A percentile compares a stretch with the other conserved stretches of the same genome.
These are phyloP conservation scores for Hypoxylon trugodes DNA, from an alignment of 495 filamentous ascomycete genomes.

Conservation along the genomic window DNA sequence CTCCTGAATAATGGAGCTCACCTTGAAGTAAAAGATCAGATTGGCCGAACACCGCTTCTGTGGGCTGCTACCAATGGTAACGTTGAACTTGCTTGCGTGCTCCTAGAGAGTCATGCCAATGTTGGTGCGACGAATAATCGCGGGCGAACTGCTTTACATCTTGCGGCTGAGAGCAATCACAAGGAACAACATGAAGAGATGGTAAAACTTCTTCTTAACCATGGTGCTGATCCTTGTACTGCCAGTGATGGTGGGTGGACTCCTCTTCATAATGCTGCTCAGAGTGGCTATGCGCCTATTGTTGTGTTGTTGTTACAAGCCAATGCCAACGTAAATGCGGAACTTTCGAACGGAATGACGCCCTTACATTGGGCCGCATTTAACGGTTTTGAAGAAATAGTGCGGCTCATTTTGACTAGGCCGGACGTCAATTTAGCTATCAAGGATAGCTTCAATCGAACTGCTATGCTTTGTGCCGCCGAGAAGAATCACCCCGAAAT, in stretches of 20 bases:
- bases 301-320: slow-evolving; percentile 59
- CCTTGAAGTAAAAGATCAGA: slow-evolving; percentile 52
- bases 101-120: slow-evolving; percentile 59
- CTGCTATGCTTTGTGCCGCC: slow-evolving; percentile 66
- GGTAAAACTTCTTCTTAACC: slow-evolving; percentile 61
- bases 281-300: slow-evolving; percentile 61
- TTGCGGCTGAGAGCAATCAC: slow-evolving; percentile 61
- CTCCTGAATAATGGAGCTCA: slow-evolving; percentile 52
- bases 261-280: slow-evolving; percentile 69
- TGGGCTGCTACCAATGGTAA: slow-evolving; percentile 73
- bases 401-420: slow-evolving; percentile 60
- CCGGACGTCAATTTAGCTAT: slow-evolving; percentile 56
- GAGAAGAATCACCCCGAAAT: slow-evolving; percentile 66
- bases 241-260: slow-evolving; percentile 71
- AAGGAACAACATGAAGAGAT: slow-evolving; percentile 56
- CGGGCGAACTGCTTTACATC: slow-evolving; percentile 68
- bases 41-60: slow-evolving; percentile 66
- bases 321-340: slow-evolving; percentile 65
- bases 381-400: slow-evolving; percentile 65
- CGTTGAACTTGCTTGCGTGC: slow-evolving; percentile 59
- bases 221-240: slow-evolving; percentile 63
- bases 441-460: slow-evolving; percentile 69
- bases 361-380: slow-evolving; percentile 70
- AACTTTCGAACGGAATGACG: slow-evolving; percentile 64
- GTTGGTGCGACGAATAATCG: slow-evolving; percentile 63